Conservation (phyloP, 2,329 filamentous ascomycete genomes). For the Talaromyces marneffei region DNA sequence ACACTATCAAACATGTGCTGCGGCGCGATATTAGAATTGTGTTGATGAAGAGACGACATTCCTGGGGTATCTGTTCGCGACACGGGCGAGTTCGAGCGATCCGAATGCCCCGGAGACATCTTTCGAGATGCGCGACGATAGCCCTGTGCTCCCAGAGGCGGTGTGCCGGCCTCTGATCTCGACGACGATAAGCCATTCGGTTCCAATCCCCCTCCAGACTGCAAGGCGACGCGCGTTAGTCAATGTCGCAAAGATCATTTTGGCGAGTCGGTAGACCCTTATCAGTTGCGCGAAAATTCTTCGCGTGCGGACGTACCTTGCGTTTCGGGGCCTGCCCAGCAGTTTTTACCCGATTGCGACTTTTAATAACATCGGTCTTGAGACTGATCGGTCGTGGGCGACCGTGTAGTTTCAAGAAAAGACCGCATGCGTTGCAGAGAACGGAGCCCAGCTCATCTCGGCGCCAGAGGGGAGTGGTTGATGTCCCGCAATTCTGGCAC, state of each 20-base stretch:
- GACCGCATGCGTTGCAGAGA: slow-evolving; percentile 95
- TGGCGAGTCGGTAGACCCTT: background rate
- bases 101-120: slow-evolving; percentile 63
- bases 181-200: slow-evolving; percentile 55
- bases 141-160: slow-evolving; percentile 52
- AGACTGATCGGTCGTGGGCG: slow-evolving; percentile 88
- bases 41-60: slow-evolving; percentile 53
- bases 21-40: slow-evolving; percentile 61
- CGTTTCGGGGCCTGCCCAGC: slow-evolving; percentile 71
- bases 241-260: slow-evolving; percentile 20
- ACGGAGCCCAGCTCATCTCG: slow-evolving; percentile 93
- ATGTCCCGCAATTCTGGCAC: slow-evolving; percentile 93
- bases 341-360: slow-evolving; percentile 94
- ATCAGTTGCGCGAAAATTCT: slow-evolving; percentile 23
- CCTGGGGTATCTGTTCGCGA: slow-evolving; percentile 74
- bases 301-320: slow-evolving; percentile 57
- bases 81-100: slow-evolving; percentile 70
- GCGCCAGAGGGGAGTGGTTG: slow-evolving; percentile 93
- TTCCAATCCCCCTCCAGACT: slow-evolving; percentile 43
- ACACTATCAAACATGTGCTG: slow-evolving; percentile 74
- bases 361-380: slow-evolving; percentile 99
- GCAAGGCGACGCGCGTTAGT: slow-evolving; percentile 17
- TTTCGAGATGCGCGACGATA: slow-evolving; percentile 66
- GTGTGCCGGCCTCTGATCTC: slow-evolving; percentile 51
- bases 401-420: slow-evolving; percentile 95